Evolutionary conservation across 441 rosid species (phyloP), one percentile per base, ranked within the genome.

Genomic region (Metrosideros polymorpha): DNA sequence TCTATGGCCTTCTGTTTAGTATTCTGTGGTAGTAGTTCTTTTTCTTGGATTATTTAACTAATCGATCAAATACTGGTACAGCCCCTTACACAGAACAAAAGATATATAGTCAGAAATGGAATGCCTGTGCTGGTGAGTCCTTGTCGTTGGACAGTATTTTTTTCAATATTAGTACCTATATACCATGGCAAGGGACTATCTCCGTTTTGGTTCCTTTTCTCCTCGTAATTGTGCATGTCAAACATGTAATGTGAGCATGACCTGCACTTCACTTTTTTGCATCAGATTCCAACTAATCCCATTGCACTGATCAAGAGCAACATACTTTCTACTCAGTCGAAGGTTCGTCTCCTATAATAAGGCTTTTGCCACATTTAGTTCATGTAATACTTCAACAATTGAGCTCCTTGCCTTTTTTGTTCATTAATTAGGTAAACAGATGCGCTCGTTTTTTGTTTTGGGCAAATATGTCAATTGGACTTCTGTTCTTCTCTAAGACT

Each of bases 231-330:
- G 84, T 57, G 79, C 47, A 77, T 56, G 52, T 84, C 75, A 83
- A 50, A 84, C 54, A 42, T 51, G 79, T 12, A 83, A 42, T 29
- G 29, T 82, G 83, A 47, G 29, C 89, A 59, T 63, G 42, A 84
- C 25, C n/a, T 89, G 84, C 89, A 54, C 53, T 89, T n/a, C 55
- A 56, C 85, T 61, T 82, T 89, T 86, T 82, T 66, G 90, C 5
- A 85, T 84, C 90, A 97, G 99, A 66, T 97, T 87, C 99, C 99
- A 8, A 91, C 98, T 49, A 94, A 94, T 94, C 99, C 98, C 63
- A 84, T 96, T 84, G 93, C 92, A 7, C 83, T 96, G 85, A 77
- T 95, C 89, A 92, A 88, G 84, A 96, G 98, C 91, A 92, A 90
- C 89, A 85, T 94, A 87, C 98, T 97, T 84, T 95, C 98, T 88